These are phyloP conservation scores for Favolaschia claudopus DNA, from an alignment of 768 basidiomycete species.

Conservation along the genomic window DNA sequence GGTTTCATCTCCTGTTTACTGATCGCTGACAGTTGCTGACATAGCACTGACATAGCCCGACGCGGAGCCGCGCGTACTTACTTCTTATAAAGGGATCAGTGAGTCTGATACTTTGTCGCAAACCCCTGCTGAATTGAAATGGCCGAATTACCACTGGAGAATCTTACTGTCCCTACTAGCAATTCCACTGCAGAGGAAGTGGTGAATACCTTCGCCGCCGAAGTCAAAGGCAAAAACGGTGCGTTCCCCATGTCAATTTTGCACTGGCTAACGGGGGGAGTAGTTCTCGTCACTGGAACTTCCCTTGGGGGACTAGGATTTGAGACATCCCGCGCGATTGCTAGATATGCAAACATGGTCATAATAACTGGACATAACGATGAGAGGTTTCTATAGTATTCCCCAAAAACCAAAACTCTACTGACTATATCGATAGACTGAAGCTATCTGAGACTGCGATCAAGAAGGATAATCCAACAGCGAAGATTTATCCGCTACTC, in stretches of 20 bases:
- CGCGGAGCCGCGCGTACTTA: too few relatives aligned
- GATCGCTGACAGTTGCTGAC: too few relatives aligned
- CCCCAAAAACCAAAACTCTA: background rate
- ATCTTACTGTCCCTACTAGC: too few relatives aligned
- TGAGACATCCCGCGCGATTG: slow-evolving; percentile 10
- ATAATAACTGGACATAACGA: slow-evolving; percentile 15
- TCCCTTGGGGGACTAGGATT: slow-evolving; percentile 15
- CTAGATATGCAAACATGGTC: slow-evolving; percentile 7
- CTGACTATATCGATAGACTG: background rate
- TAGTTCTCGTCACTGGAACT: slow-evolving; percentile 9
- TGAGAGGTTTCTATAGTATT: background rate
- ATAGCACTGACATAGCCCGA: too few relatives aligned
- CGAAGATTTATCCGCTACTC: background rate
- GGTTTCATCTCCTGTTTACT: too few relatives aligned
- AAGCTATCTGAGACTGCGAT: background rate
- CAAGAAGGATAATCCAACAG: background rate
- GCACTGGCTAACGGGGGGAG: background rate
- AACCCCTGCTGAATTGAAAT: too few relatives aligned
- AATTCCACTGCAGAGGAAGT: slow-evolving; percentile 19
- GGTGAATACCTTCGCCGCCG: background rate
- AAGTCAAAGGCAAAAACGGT: slow-evolving; percentile 17
- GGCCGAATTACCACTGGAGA: too few relatives aligned
- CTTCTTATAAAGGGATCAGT: too few relatives aligned
- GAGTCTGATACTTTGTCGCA: too few relatives aligned
- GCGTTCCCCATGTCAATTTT: background rate